These are phyloP conservation scores for Globisporangium recalcitrans DNA, from an alignment of 352 stramenopile species.

Conservation along the genomic window DNA sequence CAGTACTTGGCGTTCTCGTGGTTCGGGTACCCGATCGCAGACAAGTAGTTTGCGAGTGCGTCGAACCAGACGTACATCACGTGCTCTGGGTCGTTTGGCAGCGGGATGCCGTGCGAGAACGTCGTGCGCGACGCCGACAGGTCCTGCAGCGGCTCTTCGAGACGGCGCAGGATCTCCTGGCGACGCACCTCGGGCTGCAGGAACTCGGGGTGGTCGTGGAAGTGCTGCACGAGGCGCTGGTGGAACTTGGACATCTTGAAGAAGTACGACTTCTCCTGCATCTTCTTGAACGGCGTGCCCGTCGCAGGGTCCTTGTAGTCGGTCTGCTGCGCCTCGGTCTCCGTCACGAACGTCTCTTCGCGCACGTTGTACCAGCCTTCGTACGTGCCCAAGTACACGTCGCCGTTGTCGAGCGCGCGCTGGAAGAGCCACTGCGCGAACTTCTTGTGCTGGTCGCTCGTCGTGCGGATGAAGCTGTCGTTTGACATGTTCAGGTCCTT, in stretches of 20 bases:
- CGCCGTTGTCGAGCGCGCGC: slow-evolving; percentile 79
- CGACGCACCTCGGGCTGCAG: slow-evolving; percentile 94
- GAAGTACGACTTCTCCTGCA: slow-evolving; percentile 98
- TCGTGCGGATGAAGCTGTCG: slow-evolving; percentile 94
- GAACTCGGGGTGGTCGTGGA: slow-evolving; percentile 93
- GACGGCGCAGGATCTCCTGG: slow-evolving; percentile 92
- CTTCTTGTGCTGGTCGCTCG: slow-evolving; percentile 91
- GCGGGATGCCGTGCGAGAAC: slow-evolving; percentile 92
- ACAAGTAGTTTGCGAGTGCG: slow-evolving; percentile 98
- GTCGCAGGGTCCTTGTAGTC: slow-evolving; percentile 95
- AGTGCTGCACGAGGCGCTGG: slow-evolving; percentile 92
- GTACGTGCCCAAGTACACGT: slow-evolving; percentile 98
- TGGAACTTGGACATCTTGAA: slow-evolving; percentile 99
- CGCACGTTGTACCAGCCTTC: slow-evolving; percentile 99
- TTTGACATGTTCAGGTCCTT: slow-evolving; percentile 86
- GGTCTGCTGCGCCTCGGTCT: slow-evolving; percentile 92
- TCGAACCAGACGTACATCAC: slow-evolving; percentile 99
- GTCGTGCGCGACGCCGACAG: slow-evolving; percentile 96
- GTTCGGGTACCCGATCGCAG: slow-evolving; percentile 92
- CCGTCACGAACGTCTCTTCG: slow-evolving; percentile 98
- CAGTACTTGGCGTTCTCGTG: slow-evolving; percentile 70
- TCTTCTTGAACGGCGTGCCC: slow-evolving; percentile 94
- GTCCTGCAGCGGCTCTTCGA: slow-evolving; percentile 93
- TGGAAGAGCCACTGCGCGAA: slow-evolving; percentile 95
- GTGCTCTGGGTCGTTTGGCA: slow-evolving; percentile 94